These are phyloP conservation scores for Suillus paluster DNA, from an alignment of 768 basidiomycete genomes.

Conservation along the genomic window DNA sequence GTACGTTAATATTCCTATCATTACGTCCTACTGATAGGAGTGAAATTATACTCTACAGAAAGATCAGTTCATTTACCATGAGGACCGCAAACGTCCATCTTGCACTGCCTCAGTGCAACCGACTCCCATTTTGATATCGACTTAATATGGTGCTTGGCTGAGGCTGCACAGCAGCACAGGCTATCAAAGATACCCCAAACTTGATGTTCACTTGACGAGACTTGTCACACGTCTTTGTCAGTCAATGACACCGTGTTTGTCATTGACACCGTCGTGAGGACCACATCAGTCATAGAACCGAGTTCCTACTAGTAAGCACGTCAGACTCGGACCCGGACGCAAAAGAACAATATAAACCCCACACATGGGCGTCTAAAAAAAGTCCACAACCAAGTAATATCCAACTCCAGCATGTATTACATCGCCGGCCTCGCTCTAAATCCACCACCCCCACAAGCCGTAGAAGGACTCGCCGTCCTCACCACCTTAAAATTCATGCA, in stretches of 20 bases:
- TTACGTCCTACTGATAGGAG: background rate
- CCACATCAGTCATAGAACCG: background rate
- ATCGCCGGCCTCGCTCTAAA: constrained; percentile 30
- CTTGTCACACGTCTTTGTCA: too few species aligned
- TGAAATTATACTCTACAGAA: too few species aligned
- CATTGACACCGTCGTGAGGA: background rate
- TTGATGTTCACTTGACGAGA: background rate
- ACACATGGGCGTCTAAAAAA: background rate
- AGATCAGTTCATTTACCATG: too few species aligned
- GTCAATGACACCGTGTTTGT: background rate
- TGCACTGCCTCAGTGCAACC: too few species aligned
- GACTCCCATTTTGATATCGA: background rate
- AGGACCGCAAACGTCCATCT: too few species aligned
- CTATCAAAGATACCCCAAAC: background rate
- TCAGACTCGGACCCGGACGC: background rate
- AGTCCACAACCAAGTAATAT: too few species aligned
- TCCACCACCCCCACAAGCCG: constrained; percentile 16
- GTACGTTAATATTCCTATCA: background rate
- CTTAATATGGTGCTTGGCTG: too few species aligned
- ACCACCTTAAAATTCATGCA: constrained; percentile 29
- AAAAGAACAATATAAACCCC: background rate
- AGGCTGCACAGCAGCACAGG: background rate
- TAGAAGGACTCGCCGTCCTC: constrained; percentile 29
- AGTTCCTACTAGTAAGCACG: too few species aligned
- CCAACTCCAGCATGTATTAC: too few species aligned